phyloP scores from a whole-genome alignment of 495 filamentous ascomycete genomes.

The Entonaema liquescens region DNA sequence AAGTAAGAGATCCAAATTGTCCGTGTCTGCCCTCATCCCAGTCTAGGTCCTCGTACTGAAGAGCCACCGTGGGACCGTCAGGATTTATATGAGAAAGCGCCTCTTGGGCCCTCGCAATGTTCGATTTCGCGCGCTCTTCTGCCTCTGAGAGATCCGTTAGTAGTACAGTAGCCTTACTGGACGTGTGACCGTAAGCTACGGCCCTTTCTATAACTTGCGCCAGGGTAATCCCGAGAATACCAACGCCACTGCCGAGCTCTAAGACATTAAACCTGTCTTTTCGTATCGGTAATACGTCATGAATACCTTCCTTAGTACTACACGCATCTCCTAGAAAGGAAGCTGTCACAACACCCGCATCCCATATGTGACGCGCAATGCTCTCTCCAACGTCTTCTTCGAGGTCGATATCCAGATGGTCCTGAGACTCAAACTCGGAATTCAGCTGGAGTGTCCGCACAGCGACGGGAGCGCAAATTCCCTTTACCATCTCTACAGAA shows the following conservation, averaged over 20 bases:
- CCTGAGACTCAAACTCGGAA: conserved; percentile 33
- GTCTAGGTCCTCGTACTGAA: conserved; percentile 72
- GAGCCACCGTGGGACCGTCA: conserved; percentile 38
- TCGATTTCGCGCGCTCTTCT: conserved; percentile 58
- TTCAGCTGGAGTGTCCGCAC: conserved; percentile 49
- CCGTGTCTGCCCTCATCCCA: conserved; percentile 66
- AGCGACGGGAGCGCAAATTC: conserved; percentile 41
- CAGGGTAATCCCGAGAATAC: conserved; percentile 80
- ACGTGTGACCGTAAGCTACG: conserved; percentile 14
- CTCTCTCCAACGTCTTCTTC: conserved; percentile 95
- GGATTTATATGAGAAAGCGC: conserved; percentile 25
- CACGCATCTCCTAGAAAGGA: conserved; percentile 50
- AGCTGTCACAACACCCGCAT: conserved; percentile 55
- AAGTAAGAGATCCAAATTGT: conserved; percentile 47
- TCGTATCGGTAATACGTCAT: conserved; percentile 13
- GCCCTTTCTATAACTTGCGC: conserved; percentile 62
- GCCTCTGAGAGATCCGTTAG: conserved; percentile 88
- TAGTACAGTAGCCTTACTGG: conserved; percentile 56
- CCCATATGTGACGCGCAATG: conserved; percentile 96
- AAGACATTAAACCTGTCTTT: conserved; percentile 62
- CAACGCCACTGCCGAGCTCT: conserved; percentile 87
- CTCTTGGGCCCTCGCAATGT: conserved; percentile 47
- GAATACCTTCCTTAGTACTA: background rate
- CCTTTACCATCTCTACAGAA: conserved; percentile 46
- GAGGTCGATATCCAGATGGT: conserved; percentile 50